Base-by-base conservation (phyloP, 495 filamentous ascomycete genomes). In the Penicillium pancosmium region DNA sequence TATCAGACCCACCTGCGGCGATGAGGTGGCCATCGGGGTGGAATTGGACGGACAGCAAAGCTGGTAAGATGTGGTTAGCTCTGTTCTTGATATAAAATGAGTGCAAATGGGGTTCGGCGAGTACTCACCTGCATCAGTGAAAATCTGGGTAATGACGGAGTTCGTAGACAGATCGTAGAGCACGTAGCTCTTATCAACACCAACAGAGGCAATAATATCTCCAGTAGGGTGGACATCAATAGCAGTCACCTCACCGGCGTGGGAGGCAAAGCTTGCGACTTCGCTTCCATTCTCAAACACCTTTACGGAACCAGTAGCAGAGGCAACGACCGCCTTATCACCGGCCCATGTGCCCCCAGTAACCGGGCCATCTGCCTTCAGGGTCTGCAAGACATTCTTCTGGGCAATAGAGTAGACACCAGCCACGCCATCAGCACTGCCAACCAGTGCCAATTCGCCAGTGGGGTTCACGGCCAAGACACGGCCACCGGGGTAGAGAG, bases 1-100 rank as follows among this genome's bases (percentile, higher is more conserved):
- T 90, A 47, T 88, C 81, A 21, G 78, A 75, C 13, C 86, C 87
- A 60, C 94, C 94, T 34, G 89, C 87, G 15, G 90, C 92, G 63
- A 98, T 84, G n/a, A 98, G 82, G 64, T 96, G 90, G 34, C 94
- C 94, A 73, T 98, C 94, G 7, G 95, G 94, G 72, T 98, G 94
- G 81, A 98, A 97, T 43, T 86, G 82, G 56, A 87, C 89, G 47
- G 88, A 82, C 8, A 90, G 87, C 19, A 97, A 76, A 59, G 85
- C 93, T 94, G 62, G 13, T 61, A 16, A n/a, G 40, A 18, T 44
- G 41, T 52, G 1, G 34, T 70, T 50, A 69, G 62, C 46, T 19
- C 38, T 43, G 2, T 19, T 21, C 15, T 33, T n/a, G n/a, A 19
- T 11, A 50, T 11, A 6, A 33, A 31, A 49, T 38, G 4, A 2